Percentiles rank a stretch among this genome's conserved stretches.
Conservation (phyloP, 2,329 filamentous ascomycete genomes). For the Phialemoniopsis sp. region DNA sequence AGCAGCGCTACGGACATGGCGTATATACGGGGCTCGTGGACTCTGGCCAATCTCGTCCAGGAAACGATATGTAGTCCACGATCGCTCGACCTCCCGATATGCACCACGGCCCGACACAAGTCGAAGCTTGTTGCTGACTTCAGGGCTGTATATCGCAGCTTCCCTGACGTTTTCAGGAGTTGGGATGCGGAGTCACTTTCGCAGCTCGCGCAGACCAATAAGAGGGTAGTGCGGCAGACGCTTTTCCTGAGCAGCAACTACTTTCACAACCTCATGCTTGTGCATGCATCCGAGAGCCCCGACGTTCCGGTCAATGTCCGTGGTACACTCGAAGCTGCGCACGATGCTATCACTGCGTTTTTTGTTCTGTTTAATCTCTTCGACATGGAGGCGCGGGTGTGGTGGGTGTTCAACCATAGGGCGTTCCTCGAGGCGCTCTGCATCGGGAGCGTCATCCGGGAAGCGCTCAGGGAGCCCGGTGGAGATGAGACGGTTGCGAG, state of each 20-base stretch:
- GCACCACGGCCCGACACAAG: slow-evolving; percentile 64
- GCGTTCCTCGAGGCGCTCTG: slow-evolving; percentile 74
- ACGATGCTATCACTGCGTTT: slow-evolving; percentile 70
- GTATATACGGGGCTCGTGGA: slow-evolving; percentile 75
- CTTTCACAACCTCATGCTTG: slow-evolving; percentile 77
- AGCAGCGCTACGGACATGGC: slow-evolving; percentile 62
- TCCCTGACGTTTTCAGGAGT: slow-evolving; percentile 66
- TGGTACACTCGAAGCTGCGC: slow-evolving; percentile 69
- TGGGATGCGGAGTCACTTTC: slow-evolving; percentile 60
- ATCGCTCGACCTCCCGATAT: slow-evolving; percentile 69
- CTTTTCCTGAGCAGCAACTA: slow-evolving; percentile 79
- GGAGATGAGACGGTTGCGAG: slow-evolving; percentile 40
- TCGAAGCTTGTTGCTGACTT: slow-evolving; percentile 67
- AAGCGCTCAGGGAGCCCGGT: slow-evolving; percentile 40
- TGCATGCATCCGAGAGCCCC: slow-evolving; percentile 66
- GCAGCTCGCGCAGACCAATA: slow-evolving; percentile 52
- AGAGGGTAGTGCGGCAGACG: slow-evolving; percentile 68
- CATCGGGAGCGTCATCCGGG: slow-evolving; percentile 57
- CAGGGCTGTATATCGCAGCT: slow-evolving; percentile 66
- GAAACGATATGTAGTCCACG: slow-evolving; percentile 72
- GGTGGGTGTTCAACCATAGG: slow-evolving; percentile 82
- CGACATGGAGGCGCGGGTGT: slow-evolving; percentile 68
- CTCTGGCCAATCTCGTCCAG: slow-evolving; percentile 73
- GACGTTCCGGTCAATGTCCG: slow-evolving; percentile 63
- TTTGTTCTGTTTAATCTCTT: slow-evolving; percentile 69